A percentile compares a stretch with the other conserved stretches of the same genome.
Evolutionary conservation across 1,284 basidiomycete species (phyloP).

Genomic region (Ustilago loliicola): DNA sequence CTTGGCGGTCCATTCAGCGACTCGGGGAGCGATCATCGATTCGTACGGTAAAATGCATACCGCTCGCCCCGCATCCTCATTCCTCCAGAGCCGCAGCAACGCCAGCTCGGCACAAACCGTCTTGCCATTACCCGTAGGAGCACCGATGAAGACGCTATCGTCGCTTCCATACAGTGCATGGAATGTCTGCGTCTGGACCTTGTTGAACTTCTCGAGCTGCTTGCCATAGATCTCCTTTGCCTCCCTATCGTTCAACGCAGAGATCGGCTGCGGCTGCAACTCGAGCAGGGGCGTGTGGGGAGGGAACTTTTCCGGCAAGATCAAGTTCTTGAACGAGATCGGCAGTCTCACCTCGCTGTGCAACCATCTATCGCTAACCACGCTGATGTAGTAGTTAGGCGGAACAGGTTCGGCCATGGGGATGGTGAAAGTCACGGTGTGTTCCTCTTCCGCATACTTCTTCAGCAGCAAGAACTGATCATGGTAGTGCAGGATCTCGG

Average conservation of each 20-base stretch:
- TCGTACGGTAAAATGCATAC: conserved; percentile 97
- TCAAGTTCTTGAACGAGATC: conserved; percentile 97
- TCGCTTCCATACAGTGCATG: conserved; percentile 95
- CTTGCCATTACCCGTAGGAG: conserved; percentile 96
- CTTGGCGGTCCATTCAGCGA: conserved; percentile 88
- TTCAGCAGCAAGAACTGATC: conserved; percentile 92
- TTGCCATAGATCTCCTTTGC: conserved; percentile 83
- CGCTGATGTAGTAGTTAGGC: conserved; percentile 96
- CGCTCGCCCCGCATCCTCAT: conserved; percentile 80
- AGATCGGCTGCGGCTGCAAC: conserved; percentile 88
- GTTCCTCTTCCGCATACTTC: conserved; percentile 87
- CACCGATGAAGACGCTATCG: conserved; percentile 95
- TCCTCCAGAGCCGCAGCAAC: conserved; percentile 89
- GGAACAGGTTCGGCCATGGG: conserved; percentile 97
- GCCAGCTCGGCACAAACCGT: conserved; percentile 98
- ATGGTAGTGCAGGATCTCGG: conserved; percentile 93
- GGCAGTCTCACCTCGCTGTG: conserved; percentile 94
- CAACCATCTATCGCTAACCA: conserved; percentile 95
- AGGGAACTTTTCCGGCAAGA: conserved; percentile 97
- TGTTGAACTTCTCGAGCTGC: conserved; percentile 89
- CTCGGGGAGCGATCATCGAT: conserved; percentile 93
- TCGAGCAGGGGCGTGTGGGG: conserved; percentile 92
- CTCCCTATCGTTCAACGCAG: conserved; percentile 90
- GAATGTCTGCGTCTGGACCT: conserved; percentile 99
- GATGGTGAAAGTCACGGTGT: conserved; percentile 92